phyloP scores from a whole-genome alignment of 441 rosid species.

The Metrosideros polymorpha region DNA sequence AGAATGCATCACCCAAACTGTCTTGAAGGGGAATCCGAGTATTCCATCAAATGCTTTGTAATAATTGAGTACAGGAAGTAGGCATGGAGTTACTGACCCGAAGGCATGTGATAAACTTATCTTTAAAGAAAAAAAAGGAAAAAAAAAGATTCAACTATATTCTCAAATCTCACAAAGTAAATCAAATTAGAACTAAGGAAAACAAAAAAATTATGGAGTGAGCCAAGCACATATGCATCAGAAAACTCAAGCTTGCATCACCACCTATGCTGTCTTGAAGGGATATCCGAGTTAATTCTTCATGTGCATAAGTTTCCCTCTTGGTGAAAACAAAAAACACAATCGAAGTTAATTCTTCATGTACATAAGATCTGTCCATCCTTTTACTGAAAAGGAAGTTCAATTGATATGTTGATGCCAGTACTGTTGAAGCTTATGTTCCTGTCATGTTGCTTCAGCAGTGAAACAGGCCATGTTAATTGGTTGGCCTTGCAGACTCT shows the following conservation, averaged over 20 bases:
- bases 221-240: background rate
- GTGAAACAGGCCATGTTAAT: background rate
- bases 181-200: background rate
- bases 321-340: too few species aligned
- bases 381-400: background rate
- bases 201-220: background rate
- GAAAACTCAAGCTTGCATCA: too few species aligned
- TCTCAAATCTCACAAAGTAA: background rate
- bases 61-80: too few species aligned
- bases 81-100: too few species aligned
- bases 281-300: too few species aligned
- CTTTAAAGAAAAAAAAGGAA: background rate
- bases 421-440: background rate
- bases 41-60: background rate
- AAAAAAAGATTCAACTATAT: background rate
- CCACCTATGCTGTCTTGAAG: too few species aligned
- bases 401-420: background rate
- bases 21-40: background rate
- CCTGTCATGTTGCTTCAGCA: background rate
- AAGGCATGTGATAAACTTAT: background rate
- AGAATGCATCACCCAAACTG: background rate
- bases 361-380: background rate
- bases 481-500: background rate
- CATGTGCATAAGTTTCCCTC: slow-evolving; percentile 5
- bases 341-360: too few species aligned